Conservation (phyloP, 139 green algal species). For the Coelastrella sp. region DNA sequence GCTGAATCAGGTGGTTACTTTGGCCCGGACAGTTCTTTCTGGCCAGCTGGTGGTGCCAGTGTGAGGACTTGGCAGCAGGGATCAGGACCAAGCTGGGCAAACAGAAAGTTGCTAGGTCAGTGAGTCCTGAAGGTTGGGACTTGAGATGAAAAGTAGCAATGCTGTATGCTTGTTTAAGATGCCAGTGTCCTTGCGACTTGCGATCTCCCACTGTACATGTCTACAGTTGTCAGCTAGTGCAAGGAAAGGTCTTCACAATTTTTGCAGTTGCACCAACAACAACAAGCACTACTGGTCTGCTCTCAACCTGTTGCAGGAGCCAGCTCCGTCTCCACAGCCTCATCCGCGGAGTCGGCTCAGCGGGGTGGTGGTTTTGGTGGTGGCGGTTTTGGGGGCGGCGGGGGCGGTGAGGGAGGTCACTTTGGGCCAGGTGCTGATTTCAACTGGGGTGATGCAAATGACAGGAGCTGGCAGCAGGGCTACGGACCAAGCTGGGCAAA, state of each 20-base stretch:
- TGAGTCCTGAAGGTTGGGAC: neutral
- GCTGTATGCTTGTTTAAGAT: too few species aligned
- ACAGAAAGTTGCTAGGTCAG: neutral
- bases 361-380: too few species aligned
- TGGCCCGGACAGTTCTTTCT: neutral
- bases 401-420: neutral
- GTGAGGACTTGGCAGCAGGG: neutral
- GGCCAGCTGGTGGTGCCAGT: neutral
- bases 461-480: neutral
- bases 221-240: too few species aligned
- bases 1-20: neutral
- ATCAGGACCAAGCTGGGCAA: neutral
- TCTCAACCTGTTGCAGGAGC: too few species aligned
- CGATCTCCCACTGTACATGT: too few species aligned
- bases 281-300: too few species aligned
- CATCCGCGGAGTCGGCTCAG: neutral
- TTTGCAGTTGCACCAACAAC: too few species aligned
- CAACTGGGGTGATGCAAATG: neutral
- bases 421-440: neutral
- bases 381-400: neutral
- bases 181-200: too few species aligned
- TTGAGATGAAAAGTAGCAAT: neutral
- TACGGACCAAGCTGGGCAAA: neutral
- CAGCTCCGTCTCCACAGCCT: neutral
- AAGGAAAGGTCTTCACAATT: too few species aligned